Evolutionary conservation across 371 early-diverging fungal genomes (phyloP), one percentile per base, ranked within the genome.

Genomic region (Zychaea mexicana): DNA sequence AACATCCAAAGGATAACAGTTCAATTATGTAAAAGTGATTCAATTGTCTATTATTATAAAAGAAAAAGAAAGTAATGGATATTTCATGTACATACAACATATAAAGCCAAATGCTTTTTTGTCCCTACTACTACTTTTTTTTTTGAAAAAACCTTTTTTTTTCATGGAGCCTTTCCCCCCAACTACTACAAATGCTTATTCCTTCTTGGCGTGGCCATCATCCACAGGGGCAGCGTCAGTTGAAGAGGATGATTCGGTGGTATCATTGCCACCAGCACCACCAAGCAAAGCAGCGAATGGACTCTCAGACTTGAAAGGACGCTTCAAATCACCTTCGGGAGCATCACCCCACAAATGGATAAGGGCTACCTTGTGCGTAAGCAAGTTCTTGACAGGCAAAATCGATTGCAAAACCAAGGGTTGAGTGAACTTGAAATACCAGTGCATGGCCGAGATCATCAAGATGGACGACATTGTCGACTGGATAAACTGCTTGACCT

Each of bases 391-490:
- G 73, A 94, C 62, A 13, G 94, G 94, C 56, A 95, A 69, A 66
- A 96, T 83, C 21, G 90, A 88, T 84, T 97, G 97, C 75, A 96
- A 80, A 56, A 96, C 81, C 47, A 97, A 79, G 24, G 97, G 97
- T 66, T 95, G 94, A 64, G 92, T 87, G 66, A 93, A 94, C 52
- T 92, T 91, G 76, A 88, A 96, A 77, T 94, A 88, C 79, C 88
- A 92, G 80, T 96, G 93, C 83, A 96, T 88, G 54, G 90, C 82
- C 46, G 81, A 81, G 71, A 96, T 88, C 66, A 95, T 82, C 52
- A 78, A 82, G 33, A 90, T 68, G 26, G 91, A 88, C 31, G 91
- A 86, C 24, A 85, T 57, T 26, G 86, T 86, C 62, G 89, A 87
- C 69, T 89, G 89, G 59, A 91, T 77, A 57, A 85, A 79, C 71